phyloP scores from a whole-genome alignment of 306 rosid species.

The Geum urbanum region DNA sequence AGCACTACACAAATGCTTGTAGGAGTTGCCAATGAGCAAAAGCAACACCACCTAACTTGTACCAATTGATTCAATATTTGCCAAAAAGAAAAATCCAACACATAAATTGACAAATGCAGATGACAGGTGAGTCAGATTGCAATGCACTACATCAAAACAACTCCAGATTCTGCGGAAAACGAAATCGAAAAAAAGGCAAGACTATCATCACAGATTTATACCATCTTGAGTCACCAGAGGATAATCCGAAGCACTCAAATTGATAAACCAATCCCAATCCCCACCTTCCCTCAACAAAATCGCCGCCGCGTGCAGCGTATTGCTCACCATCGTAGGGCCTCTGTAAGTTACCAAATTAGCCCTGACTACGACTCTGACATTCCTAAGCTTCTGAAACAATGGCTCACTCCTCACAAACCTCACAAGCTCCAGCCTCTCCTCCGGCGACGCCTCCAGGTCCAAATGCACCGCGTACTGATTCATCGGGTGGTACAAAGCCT shows the following conservation, averaged over 20 bases:
- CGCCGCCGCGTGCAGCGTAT: constrained; percentile 75
- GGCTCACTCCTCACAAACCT: constrained; percentile 48
- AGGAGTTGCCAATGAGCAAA: constrained; percentile 12
- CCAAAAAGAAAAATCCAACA: constrained; percentile 9
- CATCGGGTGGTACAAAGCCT: constrained; percentile 67
- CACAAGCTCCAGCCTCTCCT: constrained; percentile 54
- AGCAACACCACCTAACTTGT: constrained; percentile 16
- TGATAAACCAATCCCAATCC: constrained; percentile 82
- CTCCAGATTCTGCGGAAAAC: background rate
- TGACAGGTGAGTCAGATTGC: too few species aligned
- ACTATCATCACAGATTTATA: constrained; percentile 14
- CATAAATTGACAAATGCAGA: background rate
- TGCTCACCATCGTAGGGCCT: constrained; percentile 71
- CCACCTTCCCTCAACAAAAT: constrained; percentile 57
- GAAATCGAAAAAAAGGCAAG: background rate
- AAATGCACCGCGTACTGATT: constrained; percentile 65
- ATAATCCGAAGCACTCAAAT: constrained; percentile 71
- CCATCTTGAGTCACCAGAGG: constrained; percentile 83
- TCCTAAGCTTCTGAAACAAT: constrained; percentile 42
- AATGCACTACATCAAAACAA: background rate
- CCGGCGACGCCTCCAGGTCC: constrained; percentile 60
- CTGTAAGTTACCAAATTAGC: constrained; percentile 74
- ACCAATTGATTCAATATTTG: background rate
- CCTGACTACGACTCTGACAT: constrained; percentile 50
- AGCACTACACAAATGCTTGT: background rate